Evolutionary conservation across 345 rosid species (phyloP).

Genomic region (Syzygium aqueum): DNA sequence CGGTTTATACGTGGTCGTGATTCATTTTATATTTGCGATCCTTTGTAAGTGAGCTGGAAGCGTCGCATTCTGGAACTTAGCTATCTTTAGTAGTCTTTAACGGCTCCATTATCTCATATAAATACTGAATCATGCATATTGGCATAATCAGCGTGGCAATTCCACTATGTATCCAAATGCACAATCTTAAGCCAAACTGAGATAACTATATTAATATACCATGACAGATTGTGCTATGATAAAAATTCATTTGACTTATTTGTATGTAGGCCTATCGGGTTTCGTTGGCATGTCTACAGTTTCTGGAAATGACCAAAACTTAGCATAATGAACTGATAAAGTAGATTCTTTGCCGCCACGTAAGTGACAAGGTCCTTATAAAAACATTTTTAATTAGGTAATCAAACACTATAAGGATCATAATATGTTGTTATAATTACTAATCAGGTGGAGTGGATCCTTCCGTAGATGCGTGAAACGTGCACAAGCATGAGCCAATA

Average conservation of each 20-base stretch:
- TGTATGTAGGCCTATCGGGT: neutral
- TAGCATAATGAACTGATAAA: neutral
- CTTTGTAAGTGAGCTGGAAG: neutral
- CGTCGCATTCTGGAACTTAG: neutral
- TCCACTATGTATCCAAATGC: neutral
- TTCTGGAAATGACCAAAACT: neutral
- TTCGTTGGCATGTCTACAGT: neutral
- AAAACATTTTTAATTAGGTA: neutral
- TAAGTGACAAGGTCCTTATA: neutral
- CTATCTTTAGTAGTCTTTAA: neutral
- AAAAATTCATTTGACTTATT: neutral
- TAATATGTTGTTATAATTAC: neutral
- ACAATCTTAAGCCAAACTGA: neutral
- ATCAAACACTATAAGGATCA: neutral
- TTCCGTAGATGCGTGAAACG: neutral
- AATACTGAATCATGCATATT: neutral
- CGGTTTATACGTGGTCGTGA: neutral
- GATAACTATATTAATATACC: neutral
- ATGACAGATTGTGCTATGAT: neutral
- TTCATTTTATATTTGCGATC: neutral
- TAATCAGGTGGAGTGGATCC: neutral
- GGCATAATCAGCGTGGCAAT: neutral
- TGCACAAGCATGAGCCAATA: neutral
- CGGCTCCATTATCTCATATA: neutral
- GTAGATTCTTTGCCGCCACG: slow-evolving; percentile 8